phyloP scores from a whole-genome alignment of 2,329 filamentous ascomycete genomes.

The Chrysosporium queenslandicum region DNA sequence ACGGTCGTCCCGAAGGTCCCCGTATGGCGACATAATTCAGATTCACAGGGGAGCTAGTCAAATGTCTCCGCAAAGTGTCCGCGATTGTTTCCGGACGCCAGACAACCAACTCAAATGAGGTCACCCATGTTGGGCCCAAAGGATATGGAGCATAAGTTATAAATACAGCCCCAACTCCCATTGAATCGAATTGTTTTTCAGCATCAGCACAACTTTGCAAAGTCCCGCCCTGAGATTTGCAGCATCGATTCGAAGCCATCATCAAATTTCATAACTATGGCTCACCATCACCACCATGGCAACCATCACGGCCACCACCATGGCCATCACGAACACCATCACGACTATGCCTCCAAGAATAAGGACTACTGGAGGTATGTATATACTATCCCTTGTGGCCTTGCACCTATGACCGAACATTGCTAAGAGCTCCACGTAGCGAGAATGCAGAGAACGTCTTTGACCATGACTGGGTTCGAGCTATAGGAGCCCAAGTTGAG shows the following conservation, averaged over 20 bases:
- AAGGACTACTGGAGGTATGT: conserved; percentile 16
- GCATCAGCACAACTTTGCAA: no score
- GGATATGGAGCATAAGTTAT: background rate
- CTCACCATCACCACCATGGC: conserved; percentile 2
- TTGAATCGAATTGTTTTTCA: background rate
- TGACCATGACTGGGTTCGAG: conserved; percentile 14
- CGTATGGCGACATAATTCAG: background rate
- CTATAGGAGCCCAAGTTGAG: conserved; percentile 8
- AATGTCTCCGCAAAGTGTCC: conserved; percentile 10
- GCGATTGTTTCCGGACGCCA: background rate
- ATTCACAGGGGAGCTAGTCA: background rate
- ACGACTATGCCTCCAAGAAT: conserved; percentile 11
- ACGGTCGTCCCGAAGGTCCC: background rate
- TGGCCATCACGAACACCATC: no score
- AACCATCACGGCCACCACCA: conserved; percentile 9
- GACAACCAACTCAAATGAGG: background rate
- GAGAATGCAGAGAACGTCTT: conserved; percentile 12
- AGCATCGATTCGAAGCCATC: background rate
- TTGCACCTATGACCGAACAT: no score
- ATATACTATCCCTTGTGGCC: background rate
- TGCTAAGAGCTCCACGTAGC: background rate
- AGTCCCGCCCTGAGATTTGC: background rate
- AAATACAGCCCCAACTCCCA: background rate
- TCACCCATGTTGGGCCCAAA: background rate
- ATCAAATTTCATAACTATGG: no score